Percentiles rank a stretch among this genome's conserved stretches.
Evolutionary conservation across 305 asterid species (phyloP).

Genomic region (Solanum hybrid): DNA sequence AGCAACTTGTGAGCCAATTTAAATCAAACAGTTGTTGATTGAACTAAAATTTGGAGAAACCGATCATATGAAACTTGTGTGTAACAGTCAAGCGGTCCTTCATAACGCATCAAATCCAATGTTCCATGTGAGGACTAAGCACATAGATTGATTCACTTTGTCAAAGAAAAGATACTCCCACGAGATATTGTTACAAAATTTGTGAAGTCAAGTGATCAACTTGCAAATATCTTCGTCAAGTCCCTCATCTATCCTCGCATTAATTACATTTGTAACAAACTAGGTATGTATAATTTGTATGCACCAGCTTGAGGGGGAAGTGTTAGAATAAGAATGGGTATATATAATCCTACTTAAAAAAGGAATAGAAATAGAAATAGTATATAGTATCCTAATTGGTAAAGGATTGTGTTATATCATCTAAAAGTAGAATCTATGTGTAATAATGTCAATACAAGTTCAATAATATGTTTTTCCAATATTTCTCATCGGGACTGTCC

Average conservation of each 20-base stretch:
- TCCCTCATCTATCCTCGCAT: background rate
- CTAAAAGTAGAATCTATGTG: background rate
- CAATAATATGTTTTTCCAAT: background rate
- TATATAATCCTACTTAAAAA: background rate
- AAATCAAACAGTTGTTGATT: background rate
- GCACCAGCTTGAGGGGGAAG: background rate
- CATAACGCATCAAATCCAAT: background rate
- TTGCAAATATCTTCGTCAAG: background rate
- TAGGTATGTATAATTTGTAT: background rate
- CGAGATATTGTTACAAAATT: background rate
- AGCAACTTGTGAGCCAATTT: background rate
- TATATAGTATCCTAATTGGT: background rate
- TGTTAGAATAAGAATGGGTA: background rate
- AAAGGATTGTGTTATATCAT: background rate
- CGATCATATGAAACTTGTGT: background rate
- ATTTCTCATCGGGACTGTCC: background rate
- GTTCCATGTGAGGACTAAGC: background rate
- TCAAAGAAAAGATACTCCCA: background rate
- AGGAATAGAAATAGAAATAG: background rate
- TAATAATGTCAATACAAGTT: background rate
- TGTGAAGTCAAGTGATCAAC: background rate
- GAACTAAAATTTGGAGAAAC: background rate
- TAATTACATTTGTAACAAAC: background rate
- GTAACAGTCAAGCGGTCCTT: background rate
- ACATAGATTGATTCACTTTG: background rate